These are phyloP conservation scores for Talaromyces proteolyticus DNA, from an alignment of 495 filamentous ascomycete genomes.

Conservation along the genomic window DNA sequence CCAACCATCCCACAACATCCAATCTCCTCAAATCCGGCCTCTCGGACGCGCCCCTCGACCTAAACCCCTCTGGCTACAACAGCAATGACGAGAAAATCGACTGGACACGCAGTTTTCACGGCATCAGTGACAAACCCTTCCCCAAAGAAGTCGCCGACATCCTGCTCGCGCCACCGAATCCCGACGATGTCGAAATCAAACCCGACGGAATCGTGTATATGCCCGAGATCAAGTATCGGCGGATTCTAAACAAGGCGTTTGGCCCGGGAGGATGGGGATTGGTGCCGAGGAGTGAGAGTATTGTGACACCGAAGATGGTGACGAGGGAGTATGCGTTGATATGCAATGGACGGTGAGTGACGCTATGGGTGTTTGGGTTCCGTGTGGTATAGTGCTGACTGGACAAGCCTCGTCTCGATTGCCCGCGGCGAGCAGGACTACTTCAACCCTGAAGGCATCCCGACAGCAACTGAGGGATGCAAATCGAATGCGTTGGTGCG, in stretches of 20 bases:
- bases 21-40: constrained; percentile 49
- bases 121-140: constrained; percentile 72
- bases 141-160: constrained; percentile 66
- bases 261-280: constrained; percentile 95
- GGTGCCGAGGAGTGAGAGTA: constrained; percentile 83
- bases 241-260: constrained; percentile 87
- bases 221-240: constrained; percentile 96
- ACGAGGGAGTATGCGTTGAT: constrained; percentile 95
- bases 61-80: constrained; percentile 36
- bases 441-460: constrained; percentile 85
- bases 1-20: constrained; percentile 30
- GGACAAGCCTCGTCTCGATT: constrained; percentile 73
- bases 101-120: constrained; percentile 92
- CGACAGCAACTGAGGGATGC: constrained; percentile 95
- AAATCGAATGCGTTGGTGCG: constrained; percentile 96
- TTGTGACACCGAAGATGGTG: constrained; percentile 80
- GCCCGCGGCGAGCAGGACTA: constrained; percentile 94
- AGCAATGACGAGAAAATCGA: constrained; percentile 49
- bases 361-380: neutral
- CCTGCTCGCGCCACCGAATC: constrained; percentile 59
- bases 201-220: constrained; percentile 94
- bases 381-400: neutral
- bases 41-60: constrained; percentile 43
- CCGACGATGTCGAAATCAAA: constrained; percentile 89
- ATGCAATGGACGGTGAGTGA: constrained; percentile 75